A percentile compares a stretch with the other conserved stretches of the same genome.
phyloP scores from a whole-genome alignment of 768 basidiomycete genomes.

The Brasilioporus rufonigricans region DNA sequence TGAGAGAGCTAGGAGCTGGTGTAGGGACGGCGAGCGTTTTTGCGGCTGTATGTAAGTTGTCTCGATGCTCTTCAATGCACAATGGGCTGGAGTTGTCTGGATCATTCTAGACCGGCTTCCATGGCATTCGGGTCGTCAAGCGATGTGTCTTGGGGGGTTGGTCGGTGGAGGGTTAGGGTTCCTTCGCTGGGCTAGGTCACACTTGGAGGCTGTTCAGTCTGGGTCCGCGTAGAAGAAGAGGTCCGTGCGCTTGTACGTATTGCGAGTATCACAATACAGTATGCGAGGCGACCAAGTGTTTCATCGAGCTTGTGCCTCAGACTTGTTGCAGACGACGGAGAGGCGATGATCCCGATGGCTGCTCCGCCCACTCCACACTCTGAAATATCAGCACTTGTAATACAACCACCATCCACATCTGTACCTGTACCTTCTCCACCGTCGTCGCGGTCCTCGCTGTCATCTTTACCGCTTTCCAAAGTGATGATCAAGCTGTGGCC shows the following conservation, averaged over 20 bases:
- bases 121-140: constrained; percentile 46
- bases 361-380: constrained; percentile 12
- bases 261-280: no score
- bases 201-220: constrained; percentile 26
- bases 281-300: background rate
- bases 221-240: constrained; percentile 2
- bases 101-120: constrained; percentile 52
- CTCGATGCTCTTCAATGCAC: background rate
- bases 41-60: constrained; percentile 49
- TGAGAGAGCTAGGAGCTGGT: constrained; percentile 61
- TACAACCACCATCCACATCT: constrained; percentile 5
- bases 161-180: constrained; percentile 54
- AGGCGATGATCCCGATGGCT: constrained; percentile 9
- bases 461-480: constrained; percentile 27
- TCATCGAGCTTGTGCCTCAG: background rate
- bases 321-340: constrained; percentile 6
- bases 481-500: constrained; percentile 75
- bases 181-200: constrained; percentile 39
- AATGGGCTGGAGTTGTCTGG: background rate
- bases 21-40: constrained; percentile 61
- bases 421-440: constrained; percentile 9
- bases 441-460: constrained; percentile 19
- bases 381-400: constrained; percentile 7
- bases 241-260: constrained; percentile 13
- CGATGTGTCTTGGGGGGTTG: constrained; percentile 52